Evolutionary conservation across 78 protist genomes (phyloP), one percentile per base, ranked within the genome.

Genomic region (Parvularia atlantis): DNA sequence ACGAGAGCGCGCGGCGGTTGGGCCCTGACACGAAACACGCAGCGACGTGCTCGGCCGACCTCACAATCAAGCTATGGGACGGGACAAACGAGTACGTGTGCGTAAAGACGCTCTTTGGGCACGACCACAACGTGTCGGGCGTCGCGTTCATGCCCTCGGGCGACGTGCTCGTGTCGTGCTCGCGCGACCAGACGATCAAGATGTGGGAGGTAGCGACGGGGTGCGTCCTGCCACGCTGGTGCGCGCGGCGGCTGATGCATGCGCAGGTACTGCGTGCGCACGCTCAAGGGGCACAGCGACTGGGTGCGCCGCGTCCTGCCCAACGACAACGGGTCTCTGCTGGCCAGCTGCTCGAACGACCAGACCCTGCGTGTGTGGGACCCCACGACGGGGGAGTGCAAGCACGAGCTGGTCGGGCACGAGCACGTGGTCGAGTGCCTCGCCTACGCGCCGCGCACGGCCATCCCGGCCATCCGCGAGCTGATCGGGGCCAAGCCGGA

Each of bases 61-160:
- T 80, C 7, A 84, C 89, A 41, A 80, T 87, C 44, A 87, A 87
- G 71, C 65, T 87, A 5, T 87, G 92, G 92, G 88, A 87, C 65
- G 44, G 58, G 28, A 6, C 31, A 24, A 60, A 69, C 52, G 48
- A 61, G 1, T 75, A 43, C 56, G 78, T 65, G 35, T 73, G 81
- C 48, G 37, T 50, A 1, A 78, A 83, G 41, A 86, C 91, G 19
- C 69, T 85, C 13, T 74, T 67, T 24, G 90, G 80, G 20, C 92
- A 87, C 74, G 92, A 87, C 19, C 92, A 87, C 68, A 83, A 75
- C 72, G 80, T 83, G 33, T 73, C 83, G 30, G 43, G 75, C n/a
- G 89, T 87, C n/a, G 0, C 36, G 1, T 78, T 78, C 37, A 6
- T 24, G 17, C 92, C 89, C 22, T n/a, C 71, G 30, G 87, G 89